Evolutionary conservation across 106 monocot species (phyloP).

Genomic region (Dactylorhiza incarnata): DNA sequence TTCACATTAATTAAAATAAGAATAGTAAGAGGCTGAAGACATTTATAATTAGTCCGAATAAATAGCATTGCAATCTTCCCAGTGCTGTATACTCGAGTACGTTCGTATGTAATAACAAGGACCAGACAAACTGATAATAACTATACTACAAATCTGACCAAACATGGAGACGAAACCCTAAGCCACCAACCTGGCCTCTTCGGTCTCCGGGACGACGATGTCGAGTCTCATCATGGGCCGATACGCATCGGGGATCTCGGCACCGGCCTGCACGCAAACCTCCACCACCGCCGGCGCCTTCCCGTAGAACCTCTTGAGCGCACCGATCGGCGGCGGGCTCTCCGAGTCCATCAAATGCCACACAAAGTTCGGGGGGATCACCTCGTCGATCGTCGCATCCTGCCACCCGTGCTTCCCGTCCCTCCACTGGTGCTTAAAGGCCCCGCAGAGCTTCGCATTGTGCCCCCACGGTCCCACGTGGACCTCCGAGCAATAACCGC

Average conservation of each 20-base stretch:
- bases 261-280: conserved; percentile 90
- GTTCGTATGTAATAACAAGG: too few relatives aligned
- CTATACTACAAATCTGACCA: not conserved
- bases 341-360: conserved; percentile 62
- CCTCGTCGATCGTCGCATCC: conserved; percentile 76
- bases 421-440: conserved; percentile 96
- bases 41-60: too few relatives aligned
- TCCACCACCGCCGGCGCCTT: conserved; percentile 90
- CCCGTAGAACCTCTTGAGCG: conserved; percentile 66
- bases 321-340: conserved; percentile 36
- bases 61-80: too few relatives aligned
- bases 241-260: conserved; percentile 65
- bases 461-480: conserved; percentile 96
- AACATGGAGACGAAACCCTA: conserved; percentile 8
- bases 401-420: conserved; percentile 97
- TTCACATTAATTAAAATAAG: too few relatives aligned
- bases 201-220: conserved; percentile 68
- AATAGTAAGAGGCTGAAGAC: too few relatives aligned
- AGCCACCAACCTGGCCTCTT: conserved; percentile 62
- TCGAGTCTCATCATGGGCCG: conserved; percentile 85
- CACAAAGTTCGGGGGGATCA: conserved; percentile 74
- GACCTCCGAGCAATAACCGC: conserved; percentile 91
- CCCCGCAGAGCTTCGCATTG: conserved; percentile 88
- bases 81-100: too few relatives aligned
- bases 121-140: too few relatives aligned